Evolutionary conservation across 352 stramenopile species (phyloP), one percentile per base, ranked within the genome.

Genomic region (Phytophthora meadii): DNA sequence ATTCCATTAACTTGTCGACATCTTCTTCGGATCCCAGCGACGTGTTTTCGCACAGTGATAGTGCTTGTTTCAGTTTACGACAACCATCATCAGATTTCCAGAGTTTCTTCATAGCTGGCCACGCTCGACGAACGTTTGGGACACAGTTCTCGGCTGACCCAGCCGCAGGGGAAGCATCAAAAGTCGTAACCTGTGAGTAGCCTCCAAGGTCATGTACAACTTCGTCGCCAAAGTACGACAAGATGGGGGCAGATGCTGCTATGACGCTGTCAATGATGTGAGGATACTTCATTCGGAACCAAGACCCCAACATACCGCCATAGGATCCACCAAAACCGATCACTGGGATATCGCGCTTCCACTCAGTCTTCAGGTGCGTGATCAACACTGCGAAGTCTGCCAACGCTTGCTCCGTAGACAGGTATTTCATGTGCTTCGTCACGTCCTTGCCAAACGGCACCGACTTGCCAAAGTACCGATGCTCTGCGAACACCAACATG

Each of bases 381-480:
- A 94, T 73, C 15, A 94, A 48, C 44, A 81, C 74, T 0, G 82
- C 81, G 51, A 79, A 92, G 61, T 97, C 90, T 1, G 84, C 87
- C 10, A 97, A 59, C 32, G 81, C 66, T 68, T 99, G 95, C 41
- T 94, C 81, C 2, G 84, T 90, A 27, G 84, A 90, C 12, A 96
- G 70, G 53, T 88, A 98, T 25, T 79, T 54, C 72, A 92, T 81
- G 68, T 88, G 73, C 53, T 92, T 78, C 12, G 51, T 81, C 32
- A 95, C 87, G 1, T 90, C 77, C 51, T 82, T 82, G 19, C 66
- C 73, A 19, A 93, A 93, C 1, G 93, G 93, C 24, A 97, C 67
- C 49, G 87, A 97, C 69, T 97, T 87, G 57, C 96, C 97, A 78
- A 98, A 98, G 82, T 98, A 99, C 1, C 97, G 90, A 73, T 99